Evolutionary conservation across 345 rosid species (phyloP), one percentile per base, ranked within the genome.

Genomic region (Physaria fendleri): DNA sequence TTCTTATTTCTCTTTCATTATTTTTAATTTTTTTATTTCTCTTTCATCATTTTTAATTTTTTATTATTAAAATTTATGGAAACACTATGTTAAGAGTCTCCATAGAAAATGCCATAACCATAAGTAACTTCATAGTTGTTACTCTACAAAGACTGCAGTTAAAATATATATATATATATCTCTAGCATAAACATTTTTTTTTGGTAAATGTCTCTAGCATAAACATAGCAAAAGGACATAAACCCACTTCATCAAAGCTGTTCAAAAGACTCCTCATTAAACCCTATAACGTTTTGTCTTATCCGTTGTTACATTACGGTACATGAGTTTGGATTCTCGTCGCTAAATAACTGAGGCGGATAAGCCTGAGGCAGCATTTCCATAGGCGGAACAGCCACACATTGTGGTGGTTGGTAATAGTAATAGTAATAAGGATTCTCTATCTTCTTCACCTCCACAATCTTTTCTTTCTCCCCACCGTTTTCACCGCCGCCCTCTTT

Each of bases 271-370:
- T 43, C 25, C 34, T 56, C 56, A 53, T 60, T 54, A 54, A 23
- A 59, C 66, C 61, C 37, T 54, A 12, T 38, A 54, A 39, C 54
- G 47, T 48, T 48, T 63, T 62, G 74, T 54, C 33, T 23, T 69
- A 29, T 10, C 18, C 27, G 52, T 51, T 45, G 51, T 83, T 72
- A 88, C 96, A 88, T 85, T 7, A 83, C 76, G 64, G 82, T 43
- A 71, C 96, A 88, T 27, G 96, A 94, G 61, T 88, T 85, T 48
- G 96, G 96, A 79, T 88, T 88, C 73, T 88, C 96, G 56, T 88
- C 96, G 16, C 93, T 88, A 74, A 88, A 88, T 68, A 83, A 59
- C 74, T 88, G 93, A 5, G 94, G 96, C 16, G 88, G 81, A 30
- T 81, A 82, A 11, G 88, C 79, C 8, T 76, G 37, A 5, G 56